Evolutionary conservation across 495 filamentous ascomycete species (phyloP).

Genomic region (Annulohypoxylon bovei): DNA sequence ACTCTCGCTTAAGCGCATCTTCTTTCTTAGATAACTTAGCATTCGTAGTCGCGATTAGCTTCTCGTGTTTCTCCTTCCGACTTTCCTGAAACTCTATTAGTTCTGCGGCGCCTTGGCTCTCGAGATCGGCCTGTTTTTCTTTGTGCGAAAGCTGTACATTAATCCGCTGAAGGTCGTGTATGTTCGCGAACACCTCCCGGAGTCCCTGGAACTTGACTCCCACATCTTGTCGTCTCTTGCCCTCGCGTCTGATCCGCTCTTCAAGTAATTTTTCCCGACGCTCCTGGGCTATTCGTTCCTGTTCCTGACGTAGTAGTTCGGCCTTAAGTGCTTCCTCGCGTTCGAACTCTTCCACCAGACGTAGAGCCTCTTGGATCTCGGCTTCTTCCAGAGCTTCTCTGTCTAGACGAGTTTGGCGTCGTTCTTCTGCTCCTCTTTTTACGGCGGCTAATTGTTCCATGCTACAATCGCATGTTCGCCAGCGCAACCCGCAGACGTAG

Average conservation of each 20-base stretch:
- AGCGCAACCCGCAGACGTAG: slow-evolving; percentile 57
- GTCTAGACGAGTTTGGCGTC: slow-evolving; percentile 35
- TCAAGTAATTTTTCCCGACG: slow-evolving; percentile 28
- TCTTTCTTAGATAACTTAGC: slow-evolving; percentile 36
- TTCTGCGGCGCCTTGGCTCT: not conserved
- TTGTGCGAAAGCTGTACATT: slow-evolving; percentile 31
- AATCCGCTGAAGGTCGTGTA: slow-evolving; percentile 42
- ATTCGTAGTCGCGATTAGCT: slow-evolving; percentile 15
- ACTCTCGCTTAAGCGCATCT: slow-evolving; percentile 40
- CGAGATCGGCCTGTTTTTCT: slow-evolving; percentile 19
- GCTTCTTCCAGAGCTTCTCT: slow-evolving; percentile 43
- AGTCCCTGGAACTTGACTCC: slow-evolving; percentile 42
- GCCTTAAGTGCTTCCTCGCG: slow-evolving; percentile 48
- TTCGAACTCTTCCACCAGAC: slow-evolving; percentile 50
- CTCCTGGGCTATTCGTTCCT: slow-evolving; percentile 41
- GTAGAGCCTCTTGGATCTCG: slow-evolving; percentile 46
- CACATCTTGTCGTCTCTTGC: slow-evolving; percentile 40
- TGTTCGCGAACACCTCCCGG: slow-evolving; percentile 29
- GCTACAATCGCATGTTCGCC: slow-evolving; percentile 51
- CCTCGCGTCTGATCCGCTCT: slow-evolving; percentile 45
- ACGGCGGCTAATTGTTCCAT: slow-evolving; percentile 43
- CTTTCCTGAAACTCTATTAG: slow-evolving; percentile 29
- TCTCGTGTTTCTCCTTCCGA: slow-evolving; percentile 41
- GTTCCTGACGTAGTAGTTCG: slow-evolving; percentile 45
- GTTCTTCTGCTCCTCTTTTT: slow-evolving; percentile 35